A percentile compares a stretch with the other conserved stretches of the same genome.
These are phyloP conservation scores for Paramecium sonneborni DNA, from an alignment of 73 alveolate genomes.

Conservation along the genomic window DNA sequence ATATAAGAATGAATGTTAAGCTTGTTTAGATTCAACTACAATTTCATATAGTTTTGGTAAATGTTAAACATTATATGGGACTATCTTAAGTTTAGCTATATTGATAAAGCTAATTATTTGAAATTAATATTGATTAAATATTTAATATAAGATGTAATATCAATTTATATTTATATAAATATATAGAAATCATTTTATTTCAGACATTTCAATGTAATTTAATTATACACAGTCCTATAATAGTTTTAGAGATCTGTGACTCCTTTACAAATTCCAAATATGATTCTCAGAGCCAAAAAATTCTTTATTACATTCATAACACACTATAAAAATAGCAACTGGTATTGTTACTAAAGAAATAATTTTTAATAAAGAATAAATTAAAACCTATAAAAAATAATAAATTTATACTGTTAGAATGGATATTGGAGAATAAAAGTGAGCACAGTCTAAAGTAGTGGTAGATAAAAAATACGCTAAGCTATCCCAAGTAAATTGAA, in stretches of 20 bases:
- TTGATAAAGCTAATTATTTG: not conserved
- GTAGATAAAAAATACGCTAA: not conserved
- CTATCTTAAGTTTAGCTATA: not conserved
- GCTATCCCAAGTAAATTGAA: not conserved
- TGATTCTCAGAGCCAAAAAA: not conserved
- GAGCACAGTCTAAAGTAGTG: not conserved
- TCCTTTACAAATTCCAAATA: not conserved
- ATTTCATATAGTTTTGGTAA: not conserved
- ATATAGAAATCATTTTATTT: not conserved
- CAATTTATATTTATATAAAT: not conserved
- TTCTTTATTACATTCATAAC: slow-evolving; percentile 15
- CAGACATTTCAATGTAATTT: not conserved
- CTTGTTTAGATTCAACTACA: not conserved
- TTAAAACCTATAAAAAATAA: not conserved
- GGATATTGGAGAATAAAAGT: not conserved
- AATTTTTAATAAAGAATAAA: not conserved
- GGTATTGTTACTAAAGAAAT: not conserved
- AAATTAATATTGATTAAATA: no score
- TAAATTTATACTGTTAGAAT: not conserved
- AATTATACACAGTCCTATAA: not conserved
- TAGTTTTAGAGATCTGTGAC: not conserved
- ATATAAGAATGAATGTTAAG: not conserved
- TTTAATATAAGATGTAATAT: not conserved
- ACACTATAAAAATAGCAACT: not conserved
- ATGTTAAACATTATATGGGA: not conserved